Percentiles rank a stretch among this genome's conserved stretches.
phyloP scores from a whole-genome alignment of 2,329 filamentous ascomycete genomes.

The Myriosclerotinia curreyana region DNA sequence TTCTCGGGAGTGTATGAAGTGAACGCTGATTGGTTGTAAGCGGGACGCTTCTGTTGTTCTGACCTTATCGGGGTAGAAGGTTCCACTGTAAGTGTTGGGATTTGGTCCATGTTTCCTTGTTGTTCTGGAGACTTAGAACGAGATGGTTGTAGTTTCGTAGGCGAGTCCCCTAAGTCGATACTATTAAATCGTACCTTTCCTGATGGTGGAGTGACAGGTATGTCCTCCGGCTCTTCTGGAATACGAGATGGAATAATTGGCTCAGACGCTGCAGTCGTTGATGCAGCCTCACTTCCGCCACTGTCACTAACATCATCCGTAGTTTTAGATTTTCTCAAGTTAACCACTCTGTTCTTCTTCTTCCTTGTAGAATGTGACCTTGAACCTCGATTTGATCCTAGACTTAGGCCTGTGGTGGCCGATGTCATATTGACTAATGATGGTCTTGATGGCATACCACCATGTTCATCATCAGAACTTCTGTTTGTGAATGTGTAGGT shows the following conservation, averaged over 20 bases:
- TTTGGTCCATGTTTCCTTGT: slow-evolving; percentile 21
- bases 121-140: slow-evolving; percentile 26
- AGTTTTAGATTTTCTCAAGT: slow-evolving; percentile 62
- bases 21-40: slow-evolving; percentile 21
- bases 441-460: slow-evolving; percentile 59
- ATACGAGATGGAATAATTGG: slow-evolving; percentile 55
- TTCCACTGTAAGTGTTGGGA: slow-evolving; percentile 18
- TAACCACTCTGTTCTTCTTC: slow-evolving; percentile 81
- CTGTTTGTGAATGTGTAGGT: slow-evolving; percentile 71
- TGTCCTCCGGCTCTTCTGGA: slow-evolving; percentile 58
- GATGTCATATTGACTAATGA: slow-evolving; percentile 63
- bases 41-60: slow-evolving; percentile 24
- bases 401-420: slow-evolving; percentile 57
- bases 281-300: slow-evolving; percentile 47
- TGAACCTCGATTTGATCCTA: slow-evolving; percentile 53
- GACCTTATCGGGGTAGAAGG: slow-evolving; percentile 27
- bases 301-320: slow-evolving; percentile 42
- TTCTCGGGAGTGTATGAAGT: slow-evolving; percentile 32
- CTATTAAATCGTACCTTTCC: slow-evolving; percentile 40
- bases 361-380: slow-evolving; percentile 65
- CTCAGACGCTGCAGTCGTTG: slow-evolving; percentile 60
- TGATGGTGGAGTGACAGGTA: slow-evolving; percentile 50
- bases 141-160: slow-evolving; percentile 30
- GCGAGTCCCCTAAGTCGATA: slow-evolving; percentile 42
- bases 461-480: slow-evolving; percentile 59